These are phyloP conservation scores for Sclerotinia sclerotiorum DNA, from an alignment of 2,329 filamentous ascomycete species.

Conservation along the genomic window DNA sequence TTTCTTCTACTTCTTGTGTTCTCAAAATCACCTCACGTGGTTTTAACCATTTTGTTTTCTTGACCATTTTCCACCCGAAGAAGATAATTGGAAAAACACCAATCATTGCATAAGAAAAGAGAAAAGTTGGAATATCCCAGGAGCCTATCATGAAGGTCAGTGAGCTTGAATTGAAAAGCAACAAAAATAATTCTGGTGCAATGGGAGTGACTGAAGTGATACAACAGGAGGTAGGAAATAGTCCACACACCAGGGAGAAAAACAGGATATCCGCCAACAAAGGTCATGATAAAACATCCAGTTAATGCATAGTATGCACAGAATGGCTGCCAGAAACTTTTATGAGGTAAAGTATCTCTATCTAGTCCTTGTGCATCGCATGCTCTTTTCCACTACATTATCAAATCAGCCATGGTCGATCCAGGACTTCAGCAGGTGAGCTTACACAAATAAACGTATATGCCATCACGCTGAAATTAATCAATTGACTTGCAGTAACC, in stretches of 20 bases:
- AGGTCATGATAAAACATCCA: conserved; percentile 57
- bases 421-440: not conserved
- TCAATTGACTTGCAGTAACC: conserved; percentile 53
- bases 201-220: too few relatives aligned
- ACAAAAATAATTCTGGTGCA: not conserved
- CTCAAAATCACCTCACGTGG: conserved; percentile 55
- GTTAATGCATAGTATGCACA: conserved; percentile 54
- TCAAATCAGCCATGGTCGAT: not conserved
- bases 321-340: conserved; percentile 55
- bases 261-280: conserved; percentile 61
- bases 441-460: conserved; percentile 50
- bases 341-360: conserved; percentile 49
- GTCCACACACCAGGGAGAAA: conserved; percentile 50
- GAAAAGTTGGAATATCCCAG: conserved; percentile 61
- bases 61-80: conserved; percentile 59
- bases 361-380: conserved; percentile 48
- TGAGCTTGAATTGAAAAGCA: not conserved
- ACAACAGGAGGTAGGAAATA: not conserved
- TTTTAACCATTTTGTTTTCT: conserved; percentile 54
- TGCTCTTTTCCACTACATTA: conserved; percentile 52
- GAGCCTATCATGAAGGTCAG: conserved; percentile 32
- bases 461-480: conserved; percentile 54
- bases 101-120: conserved; percentile 61
- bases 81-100: conserved; percentile 59
- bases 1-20: conserved; percentile 55